Conservation (phyloP, 495 filamentous ascomycete genomes). For the Aspergillus mulundensis region DNA sequence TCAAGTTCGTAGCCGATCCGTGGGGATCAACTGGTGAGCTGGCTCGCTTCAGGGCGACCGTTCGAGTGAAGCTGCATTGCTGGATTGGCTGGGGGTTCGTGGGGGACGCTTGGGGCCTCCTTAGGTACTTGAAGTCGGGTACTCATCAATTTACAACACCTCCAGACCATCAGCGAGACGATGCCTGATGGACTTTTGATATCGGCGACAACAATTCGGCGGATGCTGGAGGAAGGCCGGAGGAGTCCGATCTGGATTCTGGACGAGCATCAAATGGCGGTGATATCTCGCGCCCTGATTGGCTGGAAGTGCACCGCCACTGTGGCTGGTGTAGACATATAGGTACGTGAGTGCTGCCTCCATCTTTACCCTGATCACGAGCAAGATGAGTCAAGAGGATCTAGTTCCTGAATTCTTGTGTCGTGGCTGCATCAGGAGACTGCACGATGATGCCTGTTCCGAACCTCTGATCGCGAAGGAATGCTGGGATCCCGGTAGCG, state of each 20-base stretch:
- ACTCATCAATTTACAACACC: not conserved
- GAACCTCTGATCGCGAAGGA: not conserved
- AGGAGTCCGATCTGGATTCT: not conserved
- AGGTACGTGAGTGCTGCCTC: not conserved
- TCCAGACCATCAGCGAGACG: not conserved
- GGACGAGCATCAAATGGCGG: conserved; percentile 25
- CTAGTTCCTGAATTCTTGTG: not conserved
- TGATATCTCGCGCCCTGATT: conserved; percentile 31
- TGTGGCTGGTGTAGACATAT: conserved; percentile 28
- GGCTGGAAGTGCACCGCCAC: conserved; percentile 31
- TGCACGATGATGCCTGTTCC: not conserved
- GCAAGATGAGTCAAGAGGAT: not conserved
- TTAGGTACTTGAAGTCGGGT: conserved; percentile 5
- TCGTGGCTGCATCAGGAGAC: not conserved
- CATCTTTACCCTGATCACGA: not conserved
- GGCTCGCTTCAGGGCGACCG: conserved; percentile 24
- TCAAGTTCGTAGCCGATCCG: conserved; percentile 17
- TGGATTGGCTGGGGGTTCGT: conserved; percentile 10
- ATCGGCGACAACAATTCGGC: not conserved
- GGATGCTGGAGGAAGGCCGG: not conserved
- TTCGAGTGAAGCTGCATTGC: conserved; percentile 4
- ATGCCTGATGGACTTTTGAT: not conserved
- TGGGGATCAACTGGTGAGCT: conserved; percentile 21
- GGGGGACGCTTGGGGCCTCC: conserved; percentile 7
- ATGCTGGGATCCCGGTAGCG: not conserved